Evolutionary conservation across 179 eudicot species (phyloP).

Genomic region (Camellia oleifera): DNA sequence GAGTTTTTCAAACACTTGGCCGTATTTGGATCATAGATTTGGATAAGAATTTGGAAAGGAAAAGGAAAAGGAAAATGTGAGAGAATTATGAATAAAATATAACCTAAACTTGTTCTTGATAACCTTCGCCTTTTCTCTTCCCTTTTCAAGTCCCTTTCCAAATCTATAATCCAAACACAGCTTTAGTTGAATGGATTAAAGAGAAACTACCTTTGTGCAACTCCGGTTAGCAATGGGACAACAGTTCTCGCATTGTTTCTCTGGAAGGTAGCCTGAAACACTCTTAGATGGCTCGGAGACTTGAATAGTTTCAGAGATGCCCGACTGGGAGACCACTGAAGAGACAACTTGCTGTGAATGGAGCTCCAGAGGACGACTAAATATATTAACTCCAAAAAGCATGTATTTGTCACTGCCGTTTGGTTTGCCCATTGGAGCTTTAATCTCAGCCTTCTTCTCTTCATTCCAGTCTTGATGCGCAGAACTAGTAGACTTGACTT

Average conservation of each 20-base stretch:
- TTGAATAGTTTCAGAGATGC: neutral
- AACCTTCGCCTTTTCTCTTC: too few species aligned
- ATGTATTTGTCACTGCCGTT: conserved; percentile 7
- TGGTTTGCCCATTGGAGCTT: conserved; percentile 9
- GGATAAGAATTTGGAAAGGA: too few species aligned
- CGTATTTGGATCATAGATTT: too few species aligned
- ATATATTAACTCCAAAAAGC: conserved; percentile 25
- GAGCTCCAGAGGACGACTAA: neutral
- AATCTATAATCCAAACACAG: neutral
- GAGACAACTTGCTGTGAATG: conserved; percentile 5
- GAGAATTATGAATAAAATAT: too few species aligned
- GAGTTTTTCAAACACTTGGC: neutral
- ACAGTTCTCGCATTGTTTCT: conserved; percentile 5
- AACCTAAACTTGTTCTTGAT: too few species aligned
- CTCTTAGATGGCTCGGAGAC: conserved; percentile 3
- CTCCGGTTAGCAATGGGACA: conserved; percentile 9
- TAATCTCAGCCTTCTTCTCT: neutral
- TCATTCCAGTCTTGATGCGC: conserved; percentile 2
- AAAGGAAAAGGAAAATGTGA: too few species aligned
- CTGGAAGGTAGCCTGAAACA: neutral
- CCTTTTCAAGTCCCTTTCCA: too few species aligned
- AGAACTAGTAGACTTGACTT: neutral
- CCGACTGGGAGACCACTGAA: neutral
- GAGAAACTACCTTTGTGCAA: conserved; percentile 19
- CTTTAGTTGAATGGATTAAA: neutral